These are phyloP conservation scores for Trichoderma breve DNA, from an alignment of 2,329 filamentous ascomycete genomes.

Conservation along the genomic window DNA sequence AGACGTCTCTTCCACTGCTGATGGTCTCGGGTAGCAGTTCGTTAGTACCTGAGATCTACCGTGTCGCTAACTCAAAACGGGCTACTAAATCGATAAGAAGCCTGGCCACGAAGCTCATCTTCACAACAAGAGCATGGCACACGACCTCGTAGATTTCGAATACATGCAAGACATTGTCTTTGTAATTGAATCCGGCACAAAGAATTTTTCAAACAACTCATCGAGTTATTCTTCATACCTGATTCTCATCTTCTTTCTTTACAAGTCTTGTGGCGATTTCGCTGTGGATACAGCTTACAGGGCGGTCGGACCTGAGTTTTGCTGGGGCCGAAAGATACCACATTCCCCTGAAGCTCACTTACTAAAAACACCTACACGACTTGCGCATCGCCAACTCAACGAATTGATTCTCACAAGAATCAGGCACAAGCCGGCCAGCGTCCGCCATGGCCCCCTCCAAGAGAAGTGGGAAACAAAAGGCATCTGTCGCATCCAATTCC, in stretches of 20 bases:
- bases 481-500: slow-evolving; percentile 23
- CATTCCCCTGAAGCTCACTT: slow-evolving; percentile 4
- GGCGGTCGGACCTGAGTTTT: slow-evolving; percentile 4
- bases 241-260: too few species aligned
- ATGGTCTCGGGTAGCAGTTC: neutral
- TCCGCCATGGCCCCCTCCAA: slow-evolving; percentile 35
- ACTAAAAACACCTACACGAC: neutral
- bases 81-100: neutral
- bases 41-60: neutral
- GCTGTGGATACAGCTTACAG: slow-evolving; percentile 11
- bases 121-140: neutral
- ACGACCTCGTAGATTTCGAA: neutral
- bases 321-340: neutral
- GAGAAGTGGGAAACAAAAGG: slow-evolving; percentile 34
- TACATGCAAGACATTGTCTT: neutral
- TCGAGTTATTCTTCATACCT: neutral
- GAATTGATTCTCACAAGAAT: neutral
- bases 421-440: neutral
- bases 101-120: neutral
- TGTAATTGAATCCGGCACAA: neutral
- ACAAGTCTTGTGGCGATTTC: neutral
- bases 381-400: neutral
- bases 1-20: too few species aligned
- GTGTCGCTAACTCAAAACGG: neutral
- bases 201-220: neutral